Conservation (phyloP, 257 asterid genomes). For the Solanum appendiculatum region DNA sequence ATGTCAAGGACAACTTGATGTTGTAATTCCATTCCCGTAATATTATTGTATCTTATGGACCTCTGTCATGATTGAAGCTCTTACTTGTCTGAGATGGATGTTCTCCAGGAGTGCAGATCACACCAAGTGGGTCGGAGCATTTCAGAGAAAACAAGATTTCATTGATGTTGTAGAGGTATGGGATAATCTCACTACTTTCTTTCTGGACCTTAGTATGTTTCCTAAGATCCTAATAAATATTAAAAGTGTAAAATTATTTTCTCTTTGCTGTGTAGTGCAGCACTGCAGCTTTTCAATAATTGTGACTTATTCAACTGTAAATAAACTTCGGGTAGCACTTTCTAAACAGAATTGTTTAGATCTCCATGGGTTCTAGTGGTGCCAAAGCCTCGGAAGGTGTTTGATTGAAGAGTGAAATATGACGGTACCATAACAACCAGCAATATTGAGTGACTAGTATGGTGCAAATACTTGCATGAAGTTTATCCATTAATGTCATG, state of each 20-base stretch:
- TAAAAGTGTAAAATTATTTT: neutral
- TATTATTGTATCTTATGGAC: neutral
- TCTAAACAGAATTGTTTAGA: neutral
- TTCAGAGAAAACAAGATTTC: slow-evolving; percentile 75
- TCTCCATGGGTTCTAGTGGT: neutral
- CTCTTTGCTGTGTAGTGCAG: neutral
- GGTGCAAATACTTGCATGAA: neutral
- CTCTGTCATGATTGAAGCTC: neutral
- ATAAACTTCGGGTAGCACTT: neutral
- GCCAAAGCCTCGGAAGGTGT: neutral
- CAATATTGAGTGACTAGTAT: neutral
- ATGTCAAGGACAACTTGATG: neutral
- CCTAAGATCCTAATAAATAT: neutral
- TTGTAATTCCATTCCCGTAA: neutral
- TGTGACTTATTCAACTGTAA: neutral
- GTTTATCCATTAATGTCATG: neutral
- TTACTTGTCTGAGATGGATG: neutral
- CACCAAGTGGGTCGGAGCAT: slow-evolving; percentile 81
- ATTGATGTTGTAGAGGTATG: slow-evolving; percentile 89
- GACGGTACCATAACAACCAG: neutral
- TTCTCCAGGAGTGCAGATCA: slow-evolving; percentile 79
- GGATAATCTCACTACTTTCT: neutral
- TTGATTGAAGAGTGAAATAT: neutral
- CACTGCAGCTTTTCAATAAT: neutral
- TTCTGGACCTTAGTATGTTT: neutral